Evolutionary conservation across 2,329 filamentous ascomycete genomes (phyloP), one percentile per base, ranked within the genome.

Genomic region (Lachnellula subtilissima): DNA sequence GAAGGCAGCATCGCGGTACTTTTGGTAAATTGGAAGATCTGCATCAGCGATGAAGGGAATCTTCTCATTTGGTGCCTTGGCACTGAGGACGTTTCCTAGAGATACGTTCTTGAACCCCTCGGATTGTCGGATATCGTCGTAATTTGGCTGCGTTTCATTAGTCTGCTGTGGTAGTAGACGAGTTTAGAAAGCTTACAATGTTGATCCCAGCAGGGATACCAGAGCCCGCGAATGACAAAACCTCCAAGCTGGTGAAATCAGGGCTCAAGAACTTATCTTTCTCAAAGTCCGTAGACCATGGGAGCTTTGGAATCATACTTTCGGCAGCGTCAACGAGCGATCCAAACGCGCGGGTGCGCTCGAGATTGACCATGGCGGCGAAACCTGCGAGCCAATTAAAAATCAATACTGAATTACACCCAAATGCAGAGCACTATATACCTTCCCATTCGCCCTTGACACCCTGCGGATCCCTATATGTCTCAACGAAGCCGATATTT

Each of bases 201-300:
- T 87, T 86, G 67, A 86, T 86, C 25, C 85, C 85, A 23, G 83
- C 84, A 9, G 84, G 84, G 53, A 87, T 88, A 55, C 83, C 86
- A 55, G 59, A 62, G 11, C 78, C 82, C 69, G 82, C 81, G 65
- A 97, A 97, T 0, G 88, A 91, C 58, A 97, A 74, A 2, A 97
- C 91, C 71, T 99, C 94, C 1, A 97, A 79, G 9, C 89, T 94
- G 0, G 94, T 97, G 69, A 99, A 99, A 71, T 99, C 94, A 0
- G 94, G 94, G 52, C 90, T 93, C 37, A 96, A 75, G 73, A 99
- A 99, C 68, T 88, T 91, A 76, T 97, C 92, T 74, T 97, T 97
- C 71, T 99, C 94, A 63, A 97, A 99, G 0, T 90, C 88, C 48
- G 83, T 81, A 37, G 79, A 77, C 94, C 94, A 99, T 0, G 94